Percentiles rank a stretch among this genome's conserved stretches.
phyloP scores from a whole-genome alignment of 345 rosid species.

The Ailanthus altissimus region DNA sequence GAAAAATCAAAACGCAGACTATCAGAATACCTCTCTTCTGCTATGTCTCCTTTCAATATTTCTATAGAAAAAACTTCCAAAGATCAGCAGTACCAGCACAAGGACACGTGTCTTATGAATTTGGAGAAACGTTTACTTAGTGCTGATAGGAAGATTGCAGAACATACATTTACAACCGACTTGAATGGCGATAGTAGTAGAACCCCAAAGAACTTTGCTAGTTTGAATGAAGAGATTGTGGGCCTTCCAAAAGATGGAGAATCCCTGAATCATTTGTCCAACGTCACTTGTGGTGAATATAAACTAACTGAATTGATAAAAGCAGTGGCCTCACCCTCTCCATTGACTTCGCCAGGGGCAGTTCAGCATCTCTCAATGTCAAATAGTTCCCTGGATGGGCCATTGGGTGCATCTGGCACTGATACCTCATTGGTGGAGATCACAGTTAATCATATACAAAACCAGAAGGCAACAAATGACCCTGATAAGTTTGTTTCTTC shows the following conservation, averaged over 20 bases:
- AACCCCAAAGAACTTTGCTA: slow-evolving; percentile 22
- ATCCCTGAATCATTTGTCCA: slow-evolving; percentile 19
- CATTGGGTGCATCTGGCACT: slow-evolving; percentile 15
- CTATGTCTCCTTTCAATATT: slow-evolving; percentile 34
- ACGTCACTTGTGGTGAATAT: slow-evolving; percentile 26
- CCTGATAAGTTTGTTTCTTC: slow-evolving; percentile 36
- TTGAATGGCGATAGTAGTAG: slow-evolving; percentile 21
- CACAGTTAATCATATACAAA: slow-evolving; percentile 22
- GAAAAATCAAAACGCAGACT: slow-evolving; percentile 50
- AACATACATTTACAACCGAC: slow-evolving; percentile 15
- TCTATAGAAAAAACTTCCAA: slow-evolving; percentile 31
- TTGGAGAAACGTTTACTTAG: slow-evolving; percentile 39
- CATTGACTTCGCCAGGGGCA: slow-evolving; percentile 22
- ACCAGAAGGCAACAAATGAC: slow-evolving; percentile 21
- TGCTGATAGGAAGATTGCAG: slow-evolving; percentile 29
- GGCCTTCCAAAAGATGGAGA: slow-evolving; percentile 22
- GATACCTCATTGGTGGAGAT: slow-evolving; percentile 25
- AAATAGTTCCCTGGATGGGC: slow-evolving; percentile 20
- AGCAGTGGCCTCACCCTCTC: slow-evolving; percentile 32
- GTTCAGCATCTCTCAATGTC: slow-evolving; percentile 26
- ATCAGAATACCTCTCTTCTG: slow-evolving; percentile 38
- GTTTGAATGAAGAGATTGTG: slow-evolving; percentile 22
- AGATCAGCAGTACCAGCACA: slow-evolving; percentile 16
- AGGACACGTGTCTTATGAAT: slow-evolving; percentile 37
- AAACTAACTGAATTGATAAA: slow-evolving; percentile 25